Base-by-base conservation (phyloP, 805 yeast species). In the Hanseniaspora hatyaiensis region DNA sequence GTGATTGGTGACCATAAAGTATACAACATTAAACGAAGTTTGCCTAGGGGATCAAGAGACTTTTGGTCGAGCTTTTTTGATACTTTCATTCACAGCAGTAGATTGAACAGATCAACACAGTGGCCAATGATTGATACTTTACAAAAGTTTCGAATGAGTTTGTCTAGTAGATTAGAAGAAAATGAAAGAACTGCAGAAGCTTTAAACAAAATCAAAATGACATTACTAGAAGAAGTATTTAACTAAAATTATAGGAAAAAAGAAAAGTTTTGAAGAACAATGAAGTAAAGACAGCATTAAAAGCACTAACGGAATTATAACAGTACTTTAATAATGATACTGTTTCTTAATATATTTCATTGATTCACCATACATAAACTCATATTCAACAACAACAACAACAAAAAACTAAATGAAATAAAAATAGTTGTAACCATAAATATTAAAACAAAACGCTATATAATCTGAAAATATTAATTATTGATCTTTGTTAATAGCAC, bases 401-500 rank as follows among this genome's bases (percentile, higher is more conserved):
- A n/a, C n/a, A n/a, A n/a, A n/a, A n/a, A n/a, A n/a, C n/a, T n/a
- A n/a, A n/a, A n/a, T n/a, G n/a, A n/a, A n/a, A n/a, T n/a, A n/a
- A n/a, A n/a, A n/a, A n/a, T n/a, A n/a, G n/a, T n/a, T n/a, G n/a
- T n/a, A n/a, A n/a, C n/a, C n/a, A n/a, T n/a, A n/a, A n/a, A n/a
- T n/a, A n/a, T n/a, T n/a, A n/a, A n/a, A n/a, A n/a, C n/a, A n/a
- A n/a, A n/a, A n/a, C n/a, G n/a, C n/a, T n/a, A n/a, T n/a, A n/a
- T n/a, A n/a, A n/a, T n/a, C n/a, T n/a, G n/a, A n/a, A n/a, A n/a
- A n/a, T n/a, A n/a, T n/a, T n/a, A n/a, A n/a, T n/a, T 56, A 52
- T 52, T 64, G 67, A 47, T 62, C 65, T 51, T 72, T 80, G 58
- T 96, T 80, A 24, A 87, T 94, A 55, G 97, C 98, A 64, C 94